A percentile compares a stretch with the other conserved stretches of the same genome.
Evolutionary conservation across 495 filamentous ascomycete genomes (phyloP).

Genomic region (Daldinia decipiens): DNA sequence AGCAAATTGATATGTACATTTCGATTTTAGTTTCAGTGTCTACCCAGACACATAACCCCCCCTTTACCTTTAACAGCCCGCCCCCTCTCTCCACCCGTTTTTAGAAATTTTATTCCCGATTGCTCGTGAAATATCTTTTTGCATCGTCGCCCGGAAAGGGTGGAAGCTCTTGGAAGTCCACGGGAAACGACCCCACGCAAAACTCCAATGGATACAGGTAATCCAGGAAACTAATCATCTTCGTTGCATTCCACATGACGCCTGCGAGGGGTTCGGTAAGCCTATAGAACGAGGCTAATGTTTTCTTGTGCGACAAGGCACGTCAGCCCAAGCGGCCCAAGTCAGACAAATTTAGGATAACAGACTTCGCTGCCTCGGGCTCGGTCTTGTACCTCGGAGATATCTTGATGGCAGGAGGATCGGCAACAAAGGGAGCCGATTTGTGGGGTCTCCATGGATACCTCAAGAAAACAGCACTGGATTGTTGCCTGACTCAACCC

Average conservation of each 20-base stretch:
- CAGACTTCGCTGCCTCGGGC: constrained; percentile 22
- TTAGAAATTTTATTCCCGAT: constrained; percentile 29
- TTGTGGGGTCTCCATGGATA: constrained; percentile 29
- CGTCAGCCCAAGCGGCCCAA: constrained; percentile 19
- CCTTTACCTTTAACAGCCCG: not conserved
- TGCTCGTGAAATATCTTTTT: constrained; percentile 37
- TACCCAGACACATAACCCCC: constrained; percentile 16
- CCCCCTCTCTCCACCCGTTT: constrained; percentile 1
- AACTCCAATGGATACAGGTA: constrained; percentile 17
- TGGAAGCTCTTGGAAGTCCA: constrained; percentile 16
- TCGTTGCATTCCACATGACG: constrained; percentile 10
- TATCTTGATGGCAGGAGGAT: constrained; percentile 40
- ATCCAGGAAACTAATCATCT: constrained; percentile 20
- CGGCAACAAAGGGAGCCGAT: constrained; percentile 36
- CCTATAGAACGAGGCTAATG: not conserved
- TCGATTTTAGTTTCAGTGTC: constrained; percentile 5
- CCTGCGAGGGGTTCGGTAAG: constrained; percentile 20
- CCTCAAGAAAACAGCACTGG: constrained; percentile 30
- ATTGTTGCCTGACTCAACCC: constrained; percentile 9
- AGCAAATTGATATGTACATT: constrained; percentile 35
- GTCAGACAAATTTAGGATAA: constrained; percentile 20
- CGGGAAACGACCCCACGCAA: constrained; percentile 23
- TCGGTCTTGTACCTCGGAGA: constrained; percentile 40
- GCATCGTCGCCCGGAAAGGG: constrained; percentile 19
- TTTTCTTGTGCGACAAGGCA: constrained; percentile 15